Evolutionary conservation across 2,329 filamentous ascomycete species (phyloP).

Genomic region (Alternaria gaisen): DNA sequence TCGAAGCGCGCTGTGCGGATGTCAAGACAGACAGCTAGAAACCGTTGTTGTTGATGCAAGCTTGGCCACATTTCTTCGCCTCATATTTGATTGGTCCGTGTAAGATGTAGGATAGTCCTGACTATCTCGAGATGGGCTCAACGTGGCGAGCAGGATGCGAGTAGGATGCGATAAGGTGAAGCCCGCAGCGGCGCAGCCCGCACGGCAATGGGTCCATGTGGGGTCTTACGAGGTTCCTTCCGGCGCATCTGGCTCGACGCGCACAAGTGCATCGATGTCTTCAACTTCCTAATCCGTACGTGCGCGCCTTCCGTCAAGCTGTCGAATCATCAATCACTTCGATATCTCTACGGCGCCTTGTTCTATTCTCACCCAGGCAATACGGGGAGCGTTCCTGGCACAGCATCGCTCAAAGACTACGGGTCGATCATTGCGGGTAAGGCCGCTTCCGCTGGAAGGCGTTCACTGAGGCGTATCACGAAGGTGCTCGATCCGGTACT

Average conservation of each 20-base stretch:
- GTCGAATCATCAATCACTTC: background rate
- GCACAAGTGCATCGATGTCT: background rate
- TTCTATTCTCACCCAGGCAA: background rate
- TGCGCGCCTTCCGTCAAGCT: background rate
- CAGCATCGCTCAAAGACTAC: background rate
- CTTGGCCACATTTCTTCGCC: background rate
- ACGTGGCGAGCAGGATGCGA: background rate
- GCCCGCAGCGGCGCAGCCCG: background rate
- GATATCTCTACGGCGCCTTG: background rate
- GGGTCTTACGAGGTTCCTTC: background rate
- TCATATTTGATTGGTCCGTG: background rate
- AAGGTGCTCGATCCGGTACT: background rate
- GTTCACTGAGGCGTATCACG: background rate
- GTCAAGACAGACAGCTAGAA: background rate
- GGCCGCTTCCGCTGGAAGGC: background rate
- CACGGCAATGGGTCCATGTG: background rate
- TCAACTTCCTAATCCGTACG: background rate
- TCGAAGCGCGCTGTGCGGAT: background rate
- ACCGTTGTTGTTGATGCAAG: background rate
- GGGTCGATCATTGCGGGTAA: background rate
- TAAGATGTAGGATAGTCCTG: background rate
- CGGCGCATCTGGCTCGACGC: background rate
- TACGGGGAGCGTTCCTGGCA: background rate
- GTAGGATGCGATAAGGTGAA: background rate
- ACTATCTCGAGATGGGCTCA: background rate